phyloP scores from a whole-genome alignment of 2,329 filamentous ascomycete species.

The Aspergillus chevalieri region DNA sequence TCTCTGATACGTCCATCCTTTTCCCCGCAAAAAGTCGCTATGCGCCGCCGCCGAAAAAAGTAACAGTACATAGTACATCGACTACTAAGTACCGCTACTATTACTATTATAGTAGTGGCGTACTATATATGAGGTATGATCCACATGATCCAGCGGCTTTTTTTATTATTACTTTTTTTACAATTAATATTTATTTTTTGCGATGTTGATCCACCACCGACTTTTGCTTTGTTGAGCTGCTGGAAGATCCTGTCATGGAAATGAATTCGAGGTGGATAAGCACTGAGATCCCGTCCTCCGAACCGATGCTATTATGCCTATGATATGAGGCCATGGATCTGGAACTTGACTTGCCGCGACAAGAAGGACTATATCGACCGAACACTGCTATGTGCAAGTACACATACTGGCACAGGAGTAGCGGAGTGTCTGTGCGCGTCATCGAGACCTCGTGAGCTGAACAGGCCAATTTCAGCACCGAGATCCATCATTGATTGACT shows the following conservation, averaged over 20 bases:
- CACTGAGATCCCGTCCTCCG: too few relatives aligned
- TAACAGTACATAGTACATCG: constrained; percentile 3
- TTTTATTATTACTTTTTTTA: constrained; percentile 6
- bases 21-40: constrained; percentile 25
- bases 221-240: too few relatives aligned
- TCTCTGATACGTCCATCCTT: constrained; percentile 19
- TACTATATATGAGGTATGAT: constrained; percentile 2
- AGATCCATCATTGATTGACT: not conserved
- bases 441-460: not conserved
- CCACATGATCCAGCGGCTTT: constrained; percentile 20
- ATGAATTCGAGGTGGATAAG: too few relatives aligned
- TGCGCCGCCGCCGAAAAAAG: constrained; percentile 18
- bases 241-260: too few relatives aligned
- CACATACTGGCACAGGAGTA: not conserved
- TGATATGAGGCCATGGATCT: too few relatives aligned
- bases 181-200: not conserved
- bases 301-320: too few relatives aligned
- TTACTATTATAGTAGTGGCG: not conserved
- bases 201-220: not conserved
- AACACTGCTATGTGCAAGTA: not conserved
- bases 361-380: not conserved
- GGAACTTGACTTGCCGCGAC: too few relatives aligned
- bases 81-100: too few relatives aligned
- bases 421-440: not conserved
- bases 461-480: not conserved